Evolutionary conservation across 2,329 filamentous ascomycete genomes (phyloP).

Genomic region (Colletotrichum phormii): DNA sequence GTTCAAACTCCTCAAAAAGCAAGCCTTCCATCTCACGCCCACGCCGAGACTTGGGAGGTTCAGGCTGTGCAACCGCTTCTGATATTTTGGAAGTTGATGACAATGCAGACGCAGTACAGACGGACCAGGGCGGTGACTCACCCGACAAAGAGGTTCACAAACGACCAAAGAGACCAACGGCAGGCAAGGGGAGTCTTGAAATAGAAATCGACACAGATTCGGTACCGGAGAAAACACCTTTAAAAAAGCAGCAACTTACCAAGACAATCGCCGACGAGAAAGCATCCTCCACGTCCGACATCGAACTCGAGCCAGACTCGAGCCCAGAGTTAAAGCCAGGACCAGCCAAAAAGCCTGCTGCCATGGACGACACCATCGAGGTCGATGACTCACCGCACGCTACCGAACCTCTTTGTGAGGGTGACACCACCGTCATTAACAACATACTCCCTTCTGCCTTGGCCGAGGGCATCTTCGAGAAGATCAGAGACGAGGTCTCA

Average conservation of each 20-base stretch:
- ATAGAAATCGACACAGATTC: background rate
- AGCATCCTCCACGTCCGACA: background rate
- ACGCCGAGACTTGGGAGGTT: conserved; percentile 35
- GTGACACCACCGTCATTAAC: conserved; percentile 81
- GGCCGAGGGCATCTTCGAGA: conserved; percentile 73
- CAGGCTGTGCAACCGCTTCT: background rate
- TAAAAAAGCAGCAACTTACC: background rate
- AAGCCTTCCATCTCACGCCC: conserved; percentile 16
- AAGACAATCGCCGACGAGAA: background rate
- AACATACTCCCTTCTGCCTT: conserved; percentile 73
- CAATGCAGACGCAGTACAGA: conserved; percentile 14
- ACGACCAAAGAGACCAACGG: background rate
- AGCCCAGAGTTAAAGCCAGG: background rate
- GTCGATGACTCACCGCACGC: background rate
- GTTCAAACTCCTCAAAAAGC: conserved; percentile 2
- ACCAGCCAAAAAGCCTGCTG: background rate
- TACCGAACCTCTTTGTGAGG: conserved; percentile 71
- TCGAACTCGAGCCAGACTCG: conserved; percentile 13
- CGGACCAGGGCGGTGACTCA: conserved; percentile 13
- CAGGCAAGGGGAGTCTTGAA: background rate
- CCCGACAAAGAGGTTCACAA: conserved; percentile 5
- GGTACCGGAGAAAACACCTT: background rate
- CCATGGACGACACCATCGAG: background rate
- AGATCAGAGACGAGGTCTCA: conserved; percentile 77
- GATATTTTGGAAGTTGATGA: conserved; percentile 33